Evolutionary conservation across 2,329 filamentous ascomycete species (phyloP), one percentile per base, ranked within the genome.

Genomic region (Hypoxylon sp.): DNA sequence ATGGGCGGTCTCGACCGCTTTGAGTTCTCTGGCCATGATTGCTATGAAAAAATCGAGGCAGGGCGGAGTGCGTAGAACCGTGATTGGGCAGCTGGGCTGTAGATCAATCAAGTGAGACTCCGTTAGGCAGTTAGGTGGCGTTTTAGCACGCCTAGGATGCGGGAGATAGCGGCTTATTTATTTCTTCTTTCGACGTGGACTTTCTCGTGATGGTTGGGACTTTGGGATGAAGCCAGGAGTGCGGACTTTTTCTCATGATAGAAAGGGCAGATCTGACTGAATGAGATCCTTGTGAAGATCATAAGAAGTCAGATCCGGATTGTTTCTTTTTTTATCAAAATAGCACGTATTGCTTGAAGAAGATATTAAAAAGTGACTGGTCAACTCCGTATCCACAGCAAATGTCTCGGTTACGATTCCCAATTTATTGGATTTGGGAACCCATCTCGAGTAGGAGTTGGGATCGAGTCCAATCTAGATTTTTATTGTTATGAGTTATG

Each of bases 41-140:
- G 69, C 68, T 70, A 75, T 71, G 67, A 43, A 70, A 65, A 72
- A 70, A 71, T 70, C 60, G 65, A 67, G 61, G 70, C 73, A 72
- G 70, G 70, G 68, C 64, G 57, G 55, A 60, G 52, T 38, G 58
- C 69, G 63, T 68, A 59, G 64, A 48, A 65, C 55, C 69, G 71
- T 76, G 74, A 76, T 76, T 76, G 75, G 75, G 70, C 61, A 71
- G 67, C 56, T 65, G 58, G 60, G 56, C 66, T 65, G 67, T 70
- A 67, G 72, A 72, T 75, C 72, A 71, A 73, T 74, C 68, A 73
- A 75, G 71, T 74, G 67, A 73, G 69, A 75, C 72, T 73, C 70
- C 71, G 69, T 75, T 74, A 73, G 70, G 70, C 65, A 72, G 59
- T 65, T 65, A 58, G 50, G 75, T 76, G 75, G 75, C 75, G 75